Evolutionary conservation across 1,139 yeast genomes (phyloP).

Genomic region (Pichia sp.): DNA sequence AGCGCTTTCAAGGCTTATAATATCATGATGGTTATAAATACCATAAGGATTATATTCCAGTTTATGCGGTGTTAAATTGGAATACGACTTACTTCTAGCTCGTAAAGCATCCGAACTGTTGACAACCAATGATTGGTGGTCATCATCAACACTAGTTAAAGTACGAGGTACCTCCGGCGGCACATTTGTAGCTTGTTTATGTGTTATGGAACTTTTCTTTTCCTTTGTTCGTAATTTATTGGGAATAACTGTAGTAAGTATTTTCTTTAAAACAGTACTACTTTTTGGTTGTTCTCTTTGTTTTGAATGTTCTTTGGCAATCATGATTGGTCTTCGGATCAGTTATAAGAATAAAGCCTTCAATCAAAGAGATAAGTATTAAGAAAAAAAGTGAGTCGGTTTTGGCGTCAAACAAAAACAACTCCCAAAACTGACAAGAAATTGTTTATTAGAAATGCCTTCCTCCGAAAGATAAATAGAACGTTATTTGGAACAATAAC

Average conservation of each 20-base stretch:
- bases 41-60: constrained; percentile 29
- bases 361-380: no score
- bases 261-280: not conserved
- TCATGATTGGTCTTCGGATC: not conserved
- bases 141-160: not conserved
- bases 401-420: no score
- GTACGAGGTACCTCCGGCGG: not conserved
- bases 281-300: not conserved
- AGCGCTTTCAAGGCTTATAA: constrained; percentile 11
- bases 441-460: no score
- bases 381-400: no score
- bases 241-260: constrained; percentile 6
- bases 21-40: constrained; percentile 16
- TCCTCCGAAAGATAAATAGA: no score
- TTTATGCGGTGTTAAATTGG: constrained; percentile 3
- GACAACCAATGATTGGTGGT: not conserved
- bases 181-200: not conserved
- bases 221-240: constrained; percentile 2
- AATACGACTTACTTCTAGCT: constrained; percentile 4
- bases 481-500: no score
- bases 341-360: no score
- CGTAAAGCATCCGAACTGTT: not conserved
- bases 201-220: not conserved
- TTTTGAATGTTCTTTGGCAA: not conserved
- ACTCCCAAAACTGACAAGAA: no score